Evolutionary conservation across 306 rosid genomes (phyloP).

Genomic region (Citrullus amarus): DNA sequence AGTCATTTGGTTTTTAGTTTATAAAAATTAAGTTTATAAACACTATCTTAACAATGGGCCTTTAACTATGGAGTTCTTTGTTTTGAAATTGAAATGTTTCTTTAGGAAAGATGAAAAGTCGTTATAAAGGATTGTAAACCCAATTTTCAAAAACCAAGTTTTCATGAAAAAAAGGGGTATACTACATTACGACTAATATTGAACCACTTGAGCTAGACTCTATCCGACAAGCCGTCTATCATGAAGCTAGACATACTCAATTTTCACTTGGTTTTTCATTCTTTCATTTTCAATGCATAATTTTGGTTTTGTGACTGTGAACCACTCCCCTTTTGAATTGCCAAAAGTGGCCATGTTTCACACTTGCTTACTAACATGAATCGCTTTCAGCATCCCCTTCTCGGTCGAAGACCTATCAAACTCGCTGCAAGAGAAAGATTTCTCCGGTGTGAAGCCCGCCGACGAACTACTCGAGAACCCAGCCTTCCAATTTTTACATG

Average conservation of each 20-base stretch:
- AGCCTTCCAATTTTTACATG: conserved; percentile 85
- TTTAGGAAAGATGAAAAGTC: no score
- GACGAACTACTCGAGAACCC: conserved; percentile 76
- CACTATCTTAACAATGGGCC: no score
- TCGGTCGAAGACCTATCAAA: conserved; percentile 94
- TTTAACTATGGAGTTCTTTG: no score
- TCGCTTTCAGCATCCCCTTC: conserved; percentile 67
- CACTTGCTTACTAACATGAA: neutral
- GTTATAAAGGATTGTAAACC: no score
- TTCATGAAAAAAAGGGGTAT: no score
- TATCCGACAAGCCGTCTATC: neutral
- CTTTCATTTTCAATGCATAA: neutral
- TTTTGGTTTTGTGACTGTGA: no score
- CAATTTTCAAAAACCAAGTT: no score
- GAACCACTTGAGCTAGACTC: neutral
- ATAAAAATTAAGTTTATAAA: no score
- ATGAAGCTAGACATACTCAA: neutral
- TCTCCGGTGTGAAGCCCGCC: conserved; percentile 71
- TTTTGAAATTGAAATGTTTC: no score
- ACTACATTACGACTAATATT: no score
- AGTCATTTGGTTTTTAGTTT: no score
- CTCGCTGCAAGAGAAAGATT: conserved; percentile 71
- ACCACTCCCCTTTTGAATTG: neutral
- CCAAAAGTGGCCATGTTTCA: neutral
- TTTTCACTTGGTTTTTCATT: neutral